phyloP scores from a whole-genome alignment of 2,329 filamentous ascomycete genomes.

The Aureobasidium subglaciale region DNA sequence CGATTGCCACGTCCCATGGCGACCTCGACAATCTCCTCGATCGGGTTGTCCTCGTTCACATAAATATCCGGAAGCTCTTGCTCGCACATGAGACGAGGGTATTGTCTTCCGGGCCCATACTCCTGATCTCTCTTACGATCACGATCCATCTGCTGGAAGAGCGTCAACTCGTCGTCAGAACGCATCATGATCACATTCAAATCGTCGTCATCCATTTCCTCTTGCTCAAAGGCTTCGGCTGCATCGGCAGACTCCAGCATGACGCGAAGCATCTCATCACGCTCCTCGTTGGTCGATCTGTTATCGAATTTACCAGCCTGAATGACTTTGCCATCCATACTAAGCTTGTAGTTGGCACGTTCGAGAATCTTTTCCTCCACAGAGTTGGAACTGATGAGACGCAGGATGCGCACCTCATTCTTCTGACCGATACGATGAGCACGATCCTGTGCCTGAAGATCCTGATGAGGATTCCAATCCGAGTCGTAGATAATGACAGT shows the following conservation, averaged over 20 bases:
- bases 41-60: slow-evolving; percentile 73
- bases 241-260: slow-evolving; percentile 74
- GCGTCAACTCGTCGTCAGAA: slow-evolving; percentile 65
- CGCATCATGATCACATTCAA: slow-evolving; percentile 91
- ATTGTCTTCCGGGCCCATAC: slow-evolving; percentile 66
- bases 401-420: slow-evolving; percentile 95
- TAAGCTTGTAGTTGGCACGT: slow-evolving; percentile 92
- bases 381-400: slow-evolving; percentile 92
- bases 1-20: slow-evolving; percentile 80
- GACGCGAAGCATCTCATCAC: slow-evolving; percentile 91
- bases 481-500: slow-evolving; percentile 99
- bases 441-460: slow-evolving; percentile 98
- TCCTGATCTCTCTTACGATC: slow-evolving; percentile 58
- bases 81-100: slow-evolving; percentile 78
- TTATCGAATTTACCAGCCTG: slow-evolving; percentile 99
- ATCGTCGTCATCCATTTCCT: slow-evolving; percentile 98
- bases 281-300: slow-evolving; percentile 96
- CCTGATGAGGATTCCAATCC: slow-evolving; percentile 98
- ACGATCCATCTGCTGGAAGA: slow-evolving; percentile 79
- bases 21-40: slow-evolving; percentile 72
- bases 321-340: slow-evolving; percentile 99
- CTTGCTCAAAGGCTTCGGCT: slow-evolving; percentile 68
- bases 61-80: slow-evolving; percentile 91
- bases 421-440: slow-evolving; percentile 99
- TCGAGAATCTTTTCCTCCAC: slow-evolving; percentile 98